Conservation (phyloP, 208 protist genomes). For the Trypanosoma melophagium region DNA sequence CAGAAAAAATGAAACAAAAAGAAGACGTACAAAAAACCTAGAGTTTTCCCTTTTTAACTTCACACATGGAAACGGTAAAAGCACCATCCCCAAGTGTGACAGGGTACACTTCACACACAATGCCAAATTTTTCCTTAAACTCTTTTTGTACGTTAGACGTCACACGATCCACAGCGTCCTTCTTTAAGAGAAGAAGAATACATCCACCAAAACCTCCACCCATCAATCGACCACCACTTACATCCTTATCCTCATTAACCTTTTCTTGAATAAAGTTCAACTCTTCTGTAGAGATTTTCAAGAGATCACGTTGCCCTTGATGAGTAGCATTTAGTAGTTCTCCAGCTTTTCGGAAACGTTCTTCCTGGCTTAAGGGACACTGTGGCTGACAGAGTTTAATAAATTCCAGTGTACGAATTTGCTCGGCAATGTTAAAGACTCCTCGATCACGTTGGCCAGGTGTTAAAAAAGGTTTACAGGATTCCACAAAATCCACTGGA, state of each 20-base stretch:
- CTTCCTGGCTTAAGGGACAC: constrained; percentile 40
- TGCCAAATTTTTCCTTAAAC: constrained; percentile 53
- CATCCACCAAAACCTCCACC: constrained; percentile 88
- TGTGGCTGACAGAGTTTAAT: constrained; percentile 44
- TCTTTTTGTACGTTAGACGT: constrained; percentile 38
- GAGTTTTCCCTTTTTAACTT: constrained; percentile 19
- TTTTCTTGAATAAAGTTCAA: constrained; percentile 69
- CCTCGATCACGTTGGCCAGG: constrained; percentile 46
- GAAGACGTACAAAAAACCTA: constrained; percentile 9
- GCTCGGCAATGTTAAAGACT: constrained; percentile 59
- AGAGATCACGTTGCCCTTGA: constrained; percentile 55
- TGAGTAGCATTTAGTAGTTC: constrained; percentile 61
- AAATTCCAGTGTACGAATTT: constrained; percentile 61
- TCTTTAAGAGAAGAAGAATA: constrained; percentile 53
- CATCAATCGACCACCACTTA: constrained; percentile 74
- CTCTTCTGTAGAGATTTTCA: constrained; percentile 70
- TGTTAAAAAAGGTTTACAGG: constrained; percentile 52
- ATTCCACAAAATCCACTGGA: constrained; percentile 49
- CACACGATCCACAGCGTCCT: constrained; percentile 48
- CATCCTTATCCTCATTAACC: constrained; percentile 54
- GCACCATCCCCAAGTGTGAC: constrained; percentile 56
- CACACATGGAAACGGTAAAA: constrained; percentile 46
- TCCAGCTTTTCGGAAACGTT: constrained; percentile 48
- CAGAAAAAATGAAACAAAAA: constrained; percentile 11
- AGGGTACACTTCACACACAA: constrained; percentile 50